phyloP scores from a whole-genome alignment of 2,329 filamentous ascomycete species.

The Aulographum hederae region DNA sequence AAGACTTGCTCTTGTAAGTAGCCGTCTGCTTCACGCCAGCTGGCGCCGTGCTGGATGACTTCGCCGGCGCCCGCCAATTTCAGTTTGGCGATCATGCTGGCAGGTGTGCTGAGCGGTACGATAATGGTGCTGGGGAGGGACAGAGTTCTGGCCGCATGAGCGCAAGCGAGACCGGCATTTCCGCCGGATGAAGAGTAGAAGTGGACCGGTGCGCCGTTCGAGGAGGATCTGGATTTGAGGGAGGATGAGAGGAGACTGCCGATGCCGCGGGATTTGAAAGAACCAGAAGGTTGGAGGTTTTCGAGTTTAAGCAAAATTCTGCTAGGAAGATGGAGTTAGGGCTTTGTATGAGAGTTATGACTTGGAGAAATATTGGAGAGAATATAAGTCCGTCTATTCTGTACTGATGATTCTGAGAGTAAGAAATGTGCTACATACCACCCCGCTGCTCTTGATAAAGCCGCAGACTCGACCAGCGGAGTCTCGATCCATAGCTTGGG shows the following conservation, averaged over 20 bases:
- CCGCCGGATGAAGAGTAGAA: conserved; percentile 72
- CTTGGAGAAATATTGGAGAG: conserved; percentile 1
- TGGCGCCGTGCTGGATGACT: conserved; percentile 49
- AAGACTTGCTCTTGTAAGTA: conserved; percentile 44
- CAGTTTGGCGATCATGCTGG: conserved; percentile 55
- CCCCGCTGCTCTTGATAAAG: conserved; percentile 50
- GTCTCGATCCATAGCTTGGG: conserved; percentile 48
- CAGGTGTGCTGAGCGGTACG: conserved; percentile 46
- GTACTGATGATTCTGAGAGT: background rate
- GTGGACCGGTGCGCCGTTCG: conserved; percentile 26
- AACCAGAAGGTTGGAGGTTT: conserved; percentile 66
- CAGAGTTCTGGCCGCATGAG: conserved; percentile 49
- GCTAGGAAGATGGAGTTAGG: conserved; percentile 27
- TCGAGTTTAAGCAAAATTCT: conserved; percentile 76
- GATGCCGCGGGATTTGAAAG: conserved; percentile 62
- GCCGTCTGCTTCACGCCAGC: conserved; percentile 51
- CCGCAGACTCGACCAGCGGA: conserved; percentile 47
- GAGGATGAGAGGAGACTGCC: conserved; percentile 48
- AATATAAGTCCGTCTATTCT: conserved; percentile 8
- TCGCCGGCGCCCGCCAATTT: conserved; percentile 44
- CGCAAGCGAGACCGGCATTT: conserved; percentile 71
- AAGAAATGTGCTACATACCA: conserved; percentile 33
- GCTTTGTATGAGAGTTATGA: background rate
- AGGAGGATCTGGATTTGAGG: conserved; percentile 18
- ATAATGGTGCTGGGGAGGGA: conserved; percentile 55